Evolutionary conservation across 768 basidiomycete genomes (phyloP).

Genomic region (Krasilnikovozyma curviuscula): DNA sequence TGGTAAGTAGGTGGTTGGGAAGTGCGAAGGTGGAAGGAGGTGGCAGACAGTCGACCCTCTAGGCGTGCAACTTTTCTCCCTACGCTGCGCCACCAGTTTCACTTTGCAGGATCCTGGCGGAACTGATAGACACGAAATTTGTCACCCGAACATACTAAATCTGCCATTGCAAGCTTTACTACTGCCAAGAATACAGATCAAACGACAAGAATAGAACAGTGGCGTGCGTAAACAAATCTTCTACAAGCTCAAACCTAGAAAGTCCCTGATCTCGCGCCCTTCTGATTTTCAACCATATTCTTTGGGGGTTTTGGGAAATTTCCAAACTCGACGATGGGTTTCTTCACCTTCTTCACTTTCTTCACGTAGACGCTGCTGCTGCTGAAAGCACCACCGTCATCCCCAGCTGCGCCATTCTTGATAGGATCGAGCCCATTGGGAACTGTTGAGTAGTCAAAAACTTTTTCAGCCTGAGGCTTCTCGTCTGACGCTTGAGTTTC

Average conservation of each 20-base stretch:
- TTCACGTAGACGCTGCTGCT: slow-evolving; percentile 11
- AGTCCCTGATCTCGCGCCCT: slow-evolving; percentile 23
- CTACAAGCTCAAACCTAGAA: no score
- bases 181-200: neutral
- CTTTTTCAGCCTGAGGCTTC: slow-evolving; percentile 10
- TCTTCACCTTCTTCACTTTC: slow-evolving; percentile 29
- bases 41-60: neutral
- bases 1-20: neutral
- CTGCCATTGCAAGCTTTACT: no score
- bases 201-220: slow-evolving; percentile 6
- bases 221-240: no score
- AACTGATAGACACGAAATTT: no score
- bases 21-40: neutral
- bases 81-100: neutral
- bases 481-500: slow-evolving; percentile 39
- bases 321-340: slow-evolving; percentile 15
- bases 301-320: slow-evolving; percentile 20
- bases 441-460: slow-evolving; percentile 7
- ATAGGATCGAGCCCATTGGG: slow-evolving; percentile 15
- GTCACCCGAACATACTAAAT: no score
- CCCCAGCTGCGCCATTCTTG: slow-evolving; percentile 21
- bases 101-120: no score
- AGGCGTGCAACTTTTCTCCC: neutral
- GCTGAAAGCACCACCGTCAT: slow-evolving; percentile 15
- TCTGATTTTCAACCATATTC: slow-evolving; percentile 21